Conservation (phyloP, 495 filamentous ascomycete genomes). For the Daldinia caldariorum region DNA sequence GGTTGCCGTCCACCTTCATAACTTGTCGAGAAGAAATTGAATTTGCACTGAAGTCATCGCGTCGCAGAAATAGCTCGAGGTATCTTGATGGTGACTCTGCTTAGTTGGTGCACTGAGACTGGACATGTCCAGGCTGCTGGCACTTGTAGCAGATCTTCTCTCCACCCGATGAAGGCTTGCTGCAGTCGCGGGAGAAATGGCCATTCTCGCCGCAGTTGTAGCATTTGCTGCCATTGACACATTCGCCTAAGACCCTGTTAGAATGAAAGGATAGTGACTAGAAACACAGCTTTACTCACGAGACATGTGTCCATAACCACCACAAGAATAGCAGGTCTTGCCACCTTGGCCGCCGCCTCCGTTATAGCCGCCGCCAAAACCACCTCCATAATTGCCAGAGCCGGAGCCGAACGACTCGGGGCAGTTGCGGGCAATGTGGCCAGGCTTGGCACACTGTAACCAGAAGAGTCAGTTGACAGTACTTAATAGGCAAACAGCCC, state of each 20-base stretch:
- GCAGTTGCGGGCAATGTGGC: constrained; percentile 98
- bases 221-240: constrained; percentile 98
- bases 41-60: constrained; percentile 15
- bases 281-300: constrained; percentile 57
- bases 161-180: constrained; percentile 77
- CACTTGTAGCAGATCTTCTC: constrained; percentile 99
- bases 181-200: constrained; percentile 94
- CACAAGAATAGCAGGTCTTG: constrained; percentile 96
- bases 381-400: constrained; percentile 50
- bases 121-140: constrained; percentile 97
- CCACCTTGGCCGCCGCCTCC: constrained; percentile 62
- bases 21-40: constrained; percentile 12
- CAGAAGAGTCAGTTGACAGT: constrained; percentile 22
- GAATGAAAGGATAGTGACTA: constrained; percentile 2
- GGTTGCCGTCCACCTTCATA: constrained; percentile 38
- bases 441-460: constrained; percentile 83
- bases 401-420: constrained; percentile 66
- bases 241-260: constrained; percentile 67
- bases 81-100: constrained; percentile 10
- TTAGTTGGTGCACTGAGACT: constrained; percentile 84
- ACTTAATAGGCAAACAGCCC: not conserved
- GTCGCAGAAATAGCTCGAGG: constrained; percentile 51
- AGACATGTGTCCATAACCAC: constrained; percentile 95
- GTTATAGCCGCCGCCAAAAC: constrained; percentile 58
- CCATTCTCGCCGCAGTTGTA: constrained; percentile 99